phyloP scores from a whole-genome alignment of 805 yeast species.

The Cyberlindnera petersonii region DNA sequence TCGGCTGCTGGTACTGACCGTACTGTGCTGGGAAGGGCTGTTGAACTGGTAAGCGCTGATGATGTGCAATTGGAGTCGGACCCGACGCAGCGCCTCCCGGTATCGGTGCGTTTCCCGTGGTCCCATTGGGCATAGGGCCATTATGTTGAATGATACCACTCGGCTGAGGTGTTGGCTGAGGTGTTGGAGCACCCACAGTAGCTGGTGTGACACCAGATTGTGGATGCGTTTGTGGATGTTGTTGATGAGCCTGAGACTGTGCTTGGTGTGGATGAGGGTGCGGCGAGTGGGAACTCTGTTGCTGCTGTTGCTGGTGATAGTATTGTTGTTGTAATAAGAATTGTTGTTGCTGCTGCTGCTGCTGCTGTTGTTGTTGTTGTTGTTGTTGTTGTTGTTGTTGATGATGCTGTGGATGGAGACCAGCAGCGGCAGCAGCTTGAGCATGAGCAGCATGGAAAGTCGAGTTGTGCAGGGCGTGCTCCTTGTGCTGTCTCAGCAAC shows the following conservation, averaged over 20 bases:
- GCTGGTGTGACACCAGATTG: neutral
- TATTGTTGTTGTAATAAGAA: slow-evolving; percentile 4
- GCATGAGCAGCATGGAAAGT: slow-evolving; percentile 40
- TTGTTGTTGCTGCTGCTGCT: slow-evolving; percentile 9
- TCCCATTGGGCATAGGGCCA: slow-evolving; percentile 4
- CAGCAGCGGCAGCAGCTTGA: slow-evolving; percentile 12
- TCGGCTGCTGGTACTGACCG: slow-evolving; percentile 21
- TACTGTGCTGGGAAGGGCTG: slow-evolving; percentile 9
- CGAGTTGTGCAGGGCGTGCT: slow-evolving; percentile 44
- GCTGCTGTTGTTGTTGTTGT: slow-evolving; percentile 6
- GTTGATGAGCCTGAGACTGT: slow-evolving; percentile 21
- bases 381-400: slow-evolving; percentile 9
- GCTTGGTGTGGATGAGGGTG: slow-evolving; percentile 10
- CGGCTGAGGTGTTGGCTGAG: slow-evolving; percentile 7
- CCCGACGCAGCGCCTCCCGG: slow-evolving; percentile 5
- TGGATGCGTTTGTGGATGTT: slow-evolving; percentile 3
- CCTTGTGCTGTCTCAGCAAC: slow-evolving; percentile 54
- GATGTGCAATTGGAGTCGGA: slow-evolving; percentile 3
- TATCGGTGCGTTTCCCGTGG: neutral
- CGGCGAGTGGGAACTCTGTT: slow-evolving; percentile 1
- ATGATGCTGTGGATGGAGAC: slow-evolving; percentile 8
- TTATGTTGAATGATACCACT: slow-evolving; percentile 1
- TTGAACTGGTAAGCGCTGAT: slow-evolving; percentile 5
- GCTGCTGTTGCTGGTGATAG: slow-evolving; percentile 14
- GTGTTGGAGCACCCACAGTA: slow-evolving; percentile 22